These are phyloP conservation scores for Cryphonectria carpinicola DNA, from an alignment of 2,329 filamentous ascomycete genomes.

Conservation along the genomic window DNA sequence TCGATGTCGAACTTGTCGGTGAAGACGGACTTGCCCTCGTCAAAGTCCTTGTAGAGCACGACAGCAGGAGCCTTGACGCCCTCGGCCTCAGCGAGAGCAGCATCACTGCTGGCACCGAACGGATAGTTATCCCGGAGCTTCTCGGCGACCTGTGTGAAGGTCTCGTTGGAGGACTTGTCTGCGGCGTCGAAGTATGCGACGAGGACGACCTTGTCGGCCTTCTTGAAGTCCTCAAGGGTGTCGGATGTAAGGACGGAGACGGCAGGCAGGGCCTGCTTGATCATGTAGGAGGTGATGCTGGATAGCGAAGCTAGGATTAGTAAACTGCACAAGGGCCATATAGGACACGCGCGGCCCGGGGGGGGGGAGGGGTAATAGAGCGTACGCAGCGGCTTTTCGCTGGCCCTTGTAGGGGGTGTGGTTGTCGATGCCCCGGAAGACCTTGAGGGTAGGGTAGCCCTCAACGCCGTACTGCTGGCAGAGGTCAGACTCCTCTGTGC, in stretches of 20 bases:
- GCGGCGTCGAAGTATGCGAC: slow-evolving; percentile 83
- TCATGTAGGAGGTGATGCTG: slow-evolving; percentile 84
- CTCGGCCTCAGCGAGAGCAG: slow-evolving; percentile 83
- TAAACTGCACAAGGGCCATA: neutral
- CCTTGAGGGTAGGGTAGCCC: slow-evolving; percentile 97
- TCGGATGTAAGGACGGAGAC: slow-evolving; percentile 83
- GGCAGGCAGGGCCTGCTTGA: slow-evolving; percentile 93
- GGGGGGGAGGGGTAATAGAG: slow-evolving; percentile 29
- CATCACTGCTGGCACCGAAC: slow-evolving; percentile 87
- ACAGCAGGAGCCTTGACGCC: slow-evolving; percentile 85
- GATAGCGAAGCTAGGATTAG: slow-evolving; percentile 7
- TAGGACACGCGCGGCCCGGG: neutral
- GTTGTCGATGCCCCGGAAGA: slow-evolving; percentile 91
- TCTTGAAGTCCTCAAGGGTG: slow-evolving; percentile 94
- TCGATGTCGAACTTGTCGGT: slow-evolving; percentile 80
- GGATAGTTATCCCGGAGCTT: slow-evolving; percentile 87
- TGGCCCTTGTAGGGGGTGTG: slow-evolving; percentile 83
- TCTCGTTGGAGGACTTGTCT: slow-evolving; percentile 85
- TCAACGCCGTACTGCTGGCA: slow-evolving; percentile 90
- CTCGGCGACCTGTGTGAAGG: slow-evolving; percentile 74
- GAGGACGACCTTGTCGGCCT: slow-evolving; percentile 92
- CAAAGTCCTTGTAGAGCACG: slow-evolving; percentile 96
- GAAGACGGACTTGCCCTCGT: slow-evolving; percentile 91
- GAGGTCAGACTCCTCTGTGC: slow-evolving; percentile 90
- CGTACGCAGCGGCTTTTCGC: slow-evolving; percentile 80